phyloP scores from a whole-genome alignment of 2,329 filamentous ascomycete genomes.

The Penicillium decumbens region DNA sequence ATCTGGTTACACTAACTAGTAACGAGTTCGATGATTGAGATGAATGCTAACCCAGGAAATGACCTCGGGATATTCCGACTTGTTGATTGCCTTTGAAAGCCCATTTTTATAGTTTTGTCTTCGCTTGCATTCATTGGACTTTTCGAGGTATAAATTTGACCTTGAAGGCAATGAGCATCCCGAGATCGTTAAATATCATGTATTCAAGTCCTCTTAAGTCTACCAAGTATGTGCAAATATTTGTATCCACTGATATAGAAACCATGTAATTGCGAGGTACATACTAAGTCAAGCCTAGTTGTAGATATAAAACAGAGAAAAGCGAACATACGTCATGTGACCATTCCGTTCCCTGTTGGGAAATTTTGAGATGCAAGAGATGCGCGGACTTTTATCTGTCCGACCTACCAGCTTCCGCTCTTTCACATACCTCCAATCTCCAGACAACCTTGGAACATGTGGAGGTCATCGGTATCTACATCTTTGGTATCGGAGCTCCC shows the following conservation, averaged over 20 bases:
- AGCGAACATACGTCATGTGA: slow-evolving; percentile 2
- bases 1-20: background rate
- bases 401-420: background rate
- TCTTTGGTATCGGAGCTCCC: slow-evolving; percentile 21
- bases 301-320: background rate
- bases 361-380: slow-evolving; percentile 5
- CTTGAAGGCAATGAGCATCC: too few species aligned
- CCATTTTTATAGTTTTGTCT: too few species aligned
- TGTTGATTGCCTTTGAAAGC: too few species aligned
- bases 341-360: background rate
- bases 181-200: too few species aligned
- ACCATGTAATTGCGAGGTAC: background rate
- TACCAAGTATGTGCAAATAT: too few species aligned
- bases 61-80: too few species aligned
- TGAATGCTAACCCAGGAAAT: background rate
- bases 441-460: slow-evolving; percentile 35
- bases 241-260: background rate
- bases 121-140: too few species aligned
- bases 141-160: too few species aligned
- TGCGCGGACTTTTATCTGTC: background rate
- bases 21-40: background rate
- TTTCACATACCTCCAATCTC: background rate
- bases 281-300: background rate
- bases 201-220: too few species aligned
- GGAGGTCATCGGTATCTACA: slow-evolving; percentile 24